phyloP scores from a whole-genome alignment of 2,329 filamentous ascomycete genomes.

The Calonectria fujianensis region DNA sequence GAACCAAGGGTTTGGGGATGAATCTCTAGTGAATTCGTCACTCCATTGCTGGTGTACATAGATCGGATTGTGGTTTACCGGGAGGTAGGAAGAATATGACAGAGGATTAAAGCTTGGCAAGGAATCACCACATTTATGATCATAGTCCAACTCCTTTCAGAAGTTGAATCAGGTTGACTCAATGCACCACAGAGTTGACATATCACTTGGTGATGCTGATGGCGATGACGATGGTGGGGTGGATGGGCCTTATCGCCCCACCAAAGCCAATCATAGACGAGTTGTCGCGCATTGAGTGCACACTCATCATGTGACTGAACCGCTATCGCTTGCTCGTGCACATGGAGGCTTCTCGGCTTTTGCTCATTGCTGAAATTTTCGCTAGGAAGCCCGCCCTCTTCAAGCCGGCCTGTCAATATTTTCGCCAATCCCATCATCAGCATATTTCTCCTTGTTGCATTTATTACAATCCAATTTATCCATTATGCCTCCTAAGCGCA shows the following conservation, averaged over 20 bases:
- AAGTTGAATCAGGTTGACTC: not conserved
- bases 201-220: conserved; percentile 22
- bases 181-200: conserved; percentile 6
- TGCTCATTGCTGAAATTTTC: conserved; percentile 50
- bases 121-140: too few relatives aligned
- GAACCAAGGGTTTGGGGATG: not conserved
- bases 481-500: conserved; percentile 79
- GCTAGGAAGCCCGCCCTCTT: conserved; percentile 35
- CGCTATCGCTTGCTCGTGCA: conserved; percentile 44
- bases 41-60: not conserved
- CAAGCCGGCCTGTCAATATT: conserved; percentile 14
- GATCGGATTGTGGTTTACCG: not conserved
- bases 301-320: conserved; percentile 54
- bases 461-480: not conserved
- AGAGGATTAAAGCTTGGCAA: not conserved
- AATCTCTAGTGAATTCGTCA: not conserved
- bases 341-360: conserved; percentile 42
- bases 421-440: not conserved
- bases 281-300: conserved; percentile 6
- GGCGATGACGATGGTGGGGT: conserved; percentile 23
- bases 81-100: not conserved
- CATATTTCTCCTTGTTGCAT: conserved; percentile 9
- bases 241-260: not conserved
- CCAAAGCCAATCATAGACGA: not conserved
- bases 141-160: not conserved